Conservation (phyloP, 108 stramenopile genomes). For the Heterococcus sp. region DNA sequence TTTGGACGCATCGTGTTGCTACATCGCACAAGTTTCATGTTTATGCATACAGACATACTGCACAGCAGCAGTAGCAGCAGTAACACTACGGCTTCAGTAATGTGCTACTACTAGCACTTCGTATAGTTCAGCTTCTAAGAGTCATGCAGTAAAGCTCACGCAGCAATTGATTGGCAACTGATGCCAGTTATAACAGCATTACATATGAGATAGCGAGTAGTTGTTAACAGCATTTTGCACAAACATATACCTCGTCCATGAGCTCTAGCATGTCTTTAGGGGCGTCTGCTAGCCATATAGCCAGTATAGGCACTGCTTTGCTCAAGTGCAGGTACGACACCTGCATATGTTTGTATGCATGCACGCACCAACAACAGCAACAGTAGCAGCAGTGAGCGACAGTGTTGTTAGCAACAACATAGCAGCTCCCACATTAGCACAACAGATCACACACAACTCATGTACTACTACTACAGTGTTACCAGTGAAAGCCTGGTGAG, state of each 20-base stretch:
- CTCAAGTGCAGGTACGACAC: conserved; percentile 46
- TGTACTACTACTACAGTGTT: not conserved
- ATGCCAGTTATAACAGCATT: too few species aligned
- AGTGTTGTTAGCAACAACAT: conserved; percentile 54
- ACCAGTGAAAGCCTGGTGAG: not conserved
- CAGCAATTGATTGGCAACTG: too few species aligned
- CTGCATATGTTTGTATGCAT: not conserved
- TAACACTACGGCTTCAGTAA: too few species aligned
- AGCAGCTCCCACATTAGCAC: conserved; percentile 10
- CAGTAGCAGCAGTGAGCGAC: not conserved
- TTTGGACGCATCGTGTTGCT: too few species aligned
- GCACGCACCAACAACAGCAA: not conserved
- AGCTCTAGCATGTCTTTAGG: conserved; percentile 89
- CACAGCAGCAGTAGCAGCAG: too few species aligned
- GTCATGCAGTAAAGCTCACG: too few species aligned
- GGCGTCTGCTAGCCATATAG: conserved; percentile 90
- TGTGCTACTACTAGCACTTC: too few species aligned
- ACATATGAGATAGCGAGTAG: too few species aligned
- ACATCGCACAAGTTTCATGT: too few species aligned
- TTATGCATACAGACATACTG: too few species aligned
- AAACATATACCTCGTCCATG: conserved; percentile 66
- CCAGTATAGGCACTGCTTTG: conserved; percentile 62
- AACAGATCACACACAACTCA: not conserved
- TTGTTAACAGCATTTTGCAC: too few species aligned
- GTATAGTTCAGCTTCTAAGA: too few species aligned